Percentiles rank a stretch among this genome's conserved stretches.
phyloP scores from a whole-genome alignment of 2,329 filamentous ascomycete genomes.

The Stachybotrys chartarum region DNA sequence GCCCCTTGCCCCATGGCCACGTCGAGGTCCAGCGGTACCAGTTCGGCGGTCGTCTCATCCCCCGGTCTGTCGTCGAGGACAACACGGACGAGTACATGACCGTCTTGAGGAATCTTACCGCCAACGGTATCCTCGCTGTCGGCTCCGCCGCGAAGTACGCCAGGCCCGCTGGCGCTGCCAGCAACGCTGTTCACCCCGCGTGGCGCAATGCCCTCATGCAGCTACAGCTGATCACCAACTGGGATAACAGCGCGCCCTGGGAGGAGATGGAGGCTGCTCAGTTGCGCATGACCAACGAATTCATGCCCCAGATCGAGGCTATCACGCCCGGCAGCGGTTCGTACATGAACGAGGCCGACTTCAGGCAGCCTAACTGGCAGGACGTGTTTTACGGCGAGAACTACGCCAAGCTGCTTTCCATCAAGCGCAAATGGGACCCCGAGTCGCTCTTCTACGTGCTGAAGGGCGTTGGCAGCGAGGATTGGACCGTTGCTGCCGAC shows the following conservation, averaged over 20 bases:
- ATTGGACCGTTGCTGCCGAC: slow-evolving; percentile 31
- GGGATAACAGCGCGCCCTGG: slow-evolving; percentile 16
- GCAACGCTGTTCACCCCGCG: slow-evolving; percentile 32
- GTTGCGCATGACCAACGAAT: slow-evolving; percentile 19
- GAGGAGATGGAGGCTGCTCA: slow-evolving; percentile 20
- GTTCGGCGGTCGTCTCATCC: slow-evolving; percentile 28
- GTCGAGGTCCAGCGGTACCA: slow-evolving; percentile 23
- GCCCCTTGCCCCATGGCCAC: slow-evolving; percentile 24
- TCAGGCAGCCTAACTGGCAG: slow-evolving; percentile 34
- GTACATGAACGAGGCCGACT: slow-evolving; percentile 47
- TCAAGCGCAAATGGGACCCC: slow-evolving; percentile 46
- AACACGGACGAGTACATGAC: slow-evolving; percentile 15
- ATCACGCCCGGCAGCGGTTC: slow-evolving; percentile 33
- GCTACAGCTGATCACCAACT: slow-evolving; percentile 18
- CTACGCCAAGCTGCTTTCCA: slow-evolving; percentile 28
- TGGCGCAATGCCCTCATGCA: slow-evolving; percentile 30
- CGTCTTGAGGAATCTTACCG: slow-evolving; percentile 21
- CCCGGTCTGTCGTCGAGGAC: slow-evolving; percentile 21
- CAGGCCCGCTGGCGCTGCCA: slow-evolving; percentile 16
- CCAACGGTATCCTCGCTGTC: slow-evolving; percentile 20
- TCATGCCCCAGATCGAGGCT: slow-evolving; percentile 16
- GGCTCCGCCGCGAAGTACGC: slow-evolving; percentile 21
- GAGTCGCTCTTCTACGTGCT: slow-evolving; percentile 36
- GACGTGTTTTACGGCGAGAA: slow-evolving; percentile 38
- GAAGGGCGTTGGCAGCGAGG: slow-evolving; percentile 44